phyloP scores from a whole-genome alignment of 495 filamentous ascomycete species.

The Hypoxylon trugodes region DNA sequence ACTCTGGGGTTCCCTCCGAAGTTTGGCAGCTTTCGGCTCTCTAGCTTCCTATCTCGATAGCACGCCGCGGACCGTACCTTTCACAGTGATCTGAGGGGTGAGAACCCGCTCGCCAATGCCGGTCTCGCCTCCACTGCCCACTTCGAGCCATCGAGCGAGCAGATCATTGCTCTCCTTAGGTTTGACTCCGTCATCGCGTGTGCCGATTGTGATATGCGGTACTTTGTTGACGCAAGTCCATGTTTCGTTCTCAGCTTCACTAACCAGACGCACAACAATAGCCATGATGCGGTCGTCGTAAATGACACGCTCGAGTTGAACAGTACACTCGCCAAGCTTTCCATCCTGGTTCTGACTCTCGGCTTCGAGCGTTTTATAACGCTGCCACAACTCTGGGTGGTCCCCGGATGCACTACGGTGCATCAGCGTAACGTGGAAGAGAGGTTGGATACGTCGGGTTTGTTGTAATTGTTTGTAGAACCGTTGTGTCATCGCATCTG shows the following conservation, averaged over 20 bases:
- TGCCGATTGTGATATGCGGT: slow-evolving; percentile 92
- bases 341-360: slow-evolving; percentile 45
- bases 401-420: slow-evolving; percentile 71
- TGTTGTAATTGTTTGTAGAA: slow-evolving; percentile 81
- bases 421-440: slow-evolving; percentile 95
- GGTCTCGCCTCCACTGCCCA: slow-evolving; percentile 54
- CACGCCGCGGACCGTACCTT: slow-evolving; percentile 53
- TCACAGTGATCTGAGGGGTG: slow-evolving; percentile 52
- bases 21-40: slow-evolving; percentile 1
- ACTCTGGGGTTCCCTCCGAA: neutral
- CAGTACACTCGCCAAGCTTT: slow-evolving; percentile 56
- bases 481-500: slow-evolving; percentile 57
- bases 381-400: slow-evolving; percentile 73
- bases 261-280: slow-evolving; percentile 75
- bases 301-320: slow-evolving; percentile 68
- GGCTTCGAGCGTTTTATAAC: slow-evolving; percentile 63
- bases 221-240: slow-evolving; percentile 79
- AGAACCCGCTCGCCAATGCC: slow-evolving; percentile 59
- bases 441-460: slow-evolving; percentile 74
- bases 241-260: slow-evolving; percentile 52
- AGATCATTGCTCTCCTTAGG: slow-evolving; percentile 94
- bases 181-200: slow-evolving; percentile 73
- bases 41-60: slow-evolving; percentile 52
- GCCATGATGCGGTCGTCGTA: slow-evolving; percentile 89
- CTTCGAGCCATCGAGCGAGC: slow-evolving; percentile 70